Evolutionary conservation across 2,329 filamentous ascomycete genomes (phyloP).

Genomic region (Diaporthe velutina): DNA sequence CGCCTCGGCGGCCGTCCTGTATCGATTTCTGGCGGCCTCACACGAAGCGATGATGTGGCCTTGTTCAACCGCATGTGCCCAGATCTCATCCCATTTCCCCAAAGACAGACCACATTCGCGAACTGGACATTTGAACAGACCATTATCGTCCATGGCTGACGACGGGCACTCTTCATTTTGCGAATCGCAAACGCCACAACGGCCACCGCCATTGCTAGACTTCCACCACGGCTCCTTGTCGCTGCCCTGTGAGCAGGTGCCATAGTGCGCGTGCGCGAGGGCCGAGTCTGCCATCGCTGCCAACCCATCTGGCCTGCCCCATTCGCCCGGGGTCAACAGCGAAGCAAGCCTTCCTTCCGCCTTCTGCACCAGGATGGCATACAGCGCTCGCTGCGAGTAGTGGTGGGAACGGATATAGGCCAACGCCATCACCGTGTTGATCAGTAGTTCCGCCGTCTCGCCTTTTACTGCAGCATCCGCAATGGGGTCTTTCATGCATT

Average conservation of each 20-base stretch:
- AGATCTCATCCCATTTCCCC: neutral
- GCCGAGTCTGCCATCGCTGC: neutral
- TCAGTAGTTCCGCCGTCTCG: neutral
- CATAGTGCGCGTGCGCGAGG: slow-evolving; percentile 18
- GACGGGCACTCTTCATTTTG: neutral
- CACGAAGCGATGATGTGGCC: slow-evolving; percentile 18
- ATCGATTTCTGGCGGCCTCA: neutral
- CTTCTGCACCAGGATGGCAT: neutral
- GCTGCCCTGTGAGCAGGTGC: neutral
- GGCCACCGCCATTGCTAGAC: neutral
- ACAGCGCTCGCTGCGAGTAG: neutral
- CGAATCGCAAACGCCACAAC: neutral
- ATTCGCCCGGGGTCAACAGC: neutral
- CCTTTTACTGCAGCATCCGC: neutral
- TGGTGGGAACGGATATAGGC: neutral
- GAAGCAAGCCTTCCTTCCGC: neutral
- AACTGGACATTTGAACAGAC: neutral
- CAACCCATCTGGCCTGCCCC: neutral
- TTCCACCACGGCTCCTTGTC: too few relatives aligned
- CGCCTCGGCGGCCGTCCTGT: too few relatives aligned
- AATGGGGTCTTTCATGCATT: neutral
- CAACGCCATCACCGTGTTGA: neutral
- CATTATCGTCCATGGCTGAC: neutral
- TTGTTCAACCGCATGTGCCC: neutral
- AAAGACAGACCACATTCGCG: neutral